These are phyloP conservation scores for Nemania diffusa DNA, from an alignment of 2,329 filamentous ascomycete species.

Conservation along the genomic window DNA sequence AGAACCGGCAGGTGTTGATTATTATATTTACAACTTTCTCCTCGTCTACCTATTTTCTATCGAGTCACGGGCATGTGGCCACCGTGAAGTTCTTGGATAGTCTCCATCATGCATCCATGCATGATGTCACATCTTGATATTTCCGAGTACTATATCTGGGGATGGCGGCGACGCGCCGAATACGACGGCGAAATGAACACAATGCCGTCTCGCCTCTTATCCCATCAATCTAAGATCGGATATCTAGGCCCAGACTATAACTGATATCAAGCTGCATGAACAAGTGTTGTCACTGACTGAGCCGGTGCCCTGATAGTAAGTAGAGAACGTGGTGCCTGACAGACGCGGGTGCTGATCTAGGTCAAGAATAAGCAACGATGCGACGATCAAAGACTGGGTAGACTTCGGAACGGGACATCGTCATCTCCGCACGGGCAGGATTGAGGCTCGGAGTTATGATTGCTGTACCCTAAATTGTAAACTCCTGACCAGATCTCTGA, in stretches of 20 bases:
- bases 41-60: neutral
- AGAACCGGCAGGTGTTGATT: neutral
- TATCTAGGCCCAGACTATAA: conserved; percentile 5
- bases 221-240: conserved; percentile 15
- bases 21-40: conserved; percentile 10
- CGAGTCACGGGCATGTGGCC: neutral
- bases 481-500: neutral
- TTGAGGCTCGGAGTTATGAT: neutral
- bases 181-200: neutral
- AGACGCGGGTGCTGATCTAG: neutral
- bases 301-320: neutral
- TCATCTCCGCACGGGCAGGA: neutral
- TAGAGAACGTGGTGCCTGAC: neutral
- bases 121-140: conserved; percentile 25
- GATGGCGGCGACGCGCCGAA: conserved; percentile 10
- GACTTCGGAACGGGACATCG: neutral
- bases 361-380: neutral
- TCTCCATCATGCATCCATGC: neutral
- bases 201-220: neutral
- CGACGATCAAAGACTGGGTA: conserved; percentile 7
- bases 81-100: neutral
- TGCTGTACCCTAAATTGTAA: conserved; percentile 15
- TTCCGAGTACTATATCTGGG: conserved; percentile 4
- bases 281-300: neutral
- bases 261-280: conserved; percentile 11